A percentile compares a stretch with the other conserved stretches of the same genome.
Conservation (phyloP, 2,329 filamentous ascomycete genomes). For the Fusarium verrucosum region DNA sequence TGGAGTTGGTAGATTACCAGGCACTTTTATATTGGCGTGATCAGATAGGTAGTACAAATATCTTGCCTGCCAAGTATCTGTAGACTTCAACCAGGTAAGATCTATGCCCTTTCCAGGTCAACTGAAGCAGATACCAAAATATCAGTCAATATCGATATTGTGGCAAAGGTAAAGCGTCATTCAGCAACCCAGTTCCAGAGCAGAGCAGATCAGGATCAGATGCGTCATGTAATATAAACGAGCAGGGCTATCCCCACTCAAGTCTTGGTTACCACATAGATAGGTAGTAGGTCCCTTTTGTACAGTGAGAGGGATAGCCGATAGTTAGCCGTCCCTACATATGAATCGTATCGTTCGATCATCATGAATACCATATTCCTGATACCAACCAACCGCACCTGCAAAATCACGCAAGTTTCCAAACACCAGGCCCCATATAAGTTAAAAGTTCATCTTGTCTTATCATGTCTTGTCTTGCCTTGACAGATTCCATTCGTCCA, state of each 20-base stretch:
- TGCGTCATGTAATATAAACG: neutral
- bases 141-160: neutral
- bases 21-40: neutral
- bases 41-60: neutral
- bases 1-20: neutral
- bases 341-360: conserved; percentile 23
- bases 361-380: conserved; percentile 29
- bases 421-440: conserved; percentile 39
- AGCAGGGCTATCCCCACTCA: conserved; percentile 4
- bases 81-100: neutral
- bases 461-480: neutral
- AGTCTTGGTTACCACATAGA: neutral
- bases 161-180: conserved; percentile 14
- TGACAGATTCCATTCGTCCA: conserved; percentile 20
- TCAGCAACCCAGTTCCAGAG: conserved; percentile 19
- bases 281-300: neutral
- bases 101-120: conserved; percentile 8
- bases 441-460: conserved; percentile 10
- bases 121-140: neutral
- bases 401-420: conserved; percentile 31
- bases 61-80: too few relatives aligned
- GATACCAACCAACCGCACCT: conserved; percentile 12
- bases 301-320: conserved; percentile 6
- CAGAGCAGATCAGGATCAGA: conserved; percentile 4
- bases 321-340: conserved; percentile 3